Conservation (phyloP, 768 basidiomycete genomes). For the Boletales sp. region DNA sequence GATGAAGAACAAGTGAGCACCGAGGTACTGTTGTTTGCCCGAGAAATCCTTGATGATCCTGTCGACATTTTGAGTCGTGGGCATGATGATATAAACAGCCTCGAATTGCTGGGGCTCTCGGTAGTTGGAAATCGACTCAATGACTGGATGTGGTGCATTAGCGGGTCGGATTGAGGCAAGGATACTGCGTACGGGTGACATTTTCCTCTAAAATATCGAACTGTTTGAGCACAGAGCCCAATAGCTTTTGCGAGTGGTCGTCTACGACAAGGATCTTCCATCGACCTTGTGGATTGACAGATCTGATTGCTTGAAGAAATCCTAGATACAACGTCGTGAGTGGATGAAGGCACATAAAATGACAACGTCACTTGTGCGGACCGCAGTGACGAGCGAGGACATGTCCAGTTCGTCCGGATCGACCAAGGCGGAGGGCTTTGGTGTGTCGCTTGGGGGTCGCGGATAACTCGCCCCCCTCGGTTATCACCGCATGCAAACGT, state of each 20-base stretch:
- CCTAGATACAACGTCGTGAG: slow-evolving; percentile 40
- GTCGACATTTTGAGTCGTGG: slow-evolving; percentile 91
- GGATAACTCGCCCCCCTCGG: slow-evolving; percentile 8
- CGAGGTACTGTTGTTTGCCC: slow-evolving; percentile 67
- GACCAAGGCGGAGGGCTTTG: neutral
- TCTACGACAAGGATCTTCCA: slow-evolving; percentile 99
- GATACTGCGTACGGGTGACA: slow-evolving; percentile 74
- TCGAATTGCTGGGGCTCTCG: slow-evolving; percentile 87
- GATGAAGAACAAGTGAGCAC: slow-evolving; percentile 88
- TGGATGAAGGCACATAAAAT: neutral
- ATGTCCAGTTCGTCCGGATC: slow-evolving; percentile 9
- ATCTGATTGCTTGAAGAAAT: slow-evolving; percentile 84
- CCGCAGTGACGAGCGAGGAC: slow-evolving; percentile 46
- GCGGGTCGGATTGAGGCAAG: neutral
- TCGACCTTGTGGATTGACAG: slow-evolving; percentile 77
- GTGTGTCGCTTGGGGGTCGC: neutral
- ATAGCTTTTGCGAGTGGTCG: slow-evolving; percentile 79
- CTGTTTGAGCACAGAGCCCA: slow-evolving; percentile 84
- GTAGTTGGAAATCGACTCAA: slow-evolving; percentile 82
- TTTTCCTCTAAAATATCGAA: slow-evolving; percentile 95
- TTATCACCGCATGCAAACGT: slow-evolving; percentile 3
- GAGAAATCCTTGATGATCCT: slow-evolving; percentile 85
- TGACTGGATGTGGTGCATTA: slow-evolving; percentile 50
- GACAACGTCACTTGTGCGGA: slow-evolving; percentile 42
- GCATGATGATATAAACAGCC: slow-evolving; percentile 92